Evolutionary conservation across 192 early-diverging fungal species (phyloP).

Genomic region (Backusella australiensis): DNA sequence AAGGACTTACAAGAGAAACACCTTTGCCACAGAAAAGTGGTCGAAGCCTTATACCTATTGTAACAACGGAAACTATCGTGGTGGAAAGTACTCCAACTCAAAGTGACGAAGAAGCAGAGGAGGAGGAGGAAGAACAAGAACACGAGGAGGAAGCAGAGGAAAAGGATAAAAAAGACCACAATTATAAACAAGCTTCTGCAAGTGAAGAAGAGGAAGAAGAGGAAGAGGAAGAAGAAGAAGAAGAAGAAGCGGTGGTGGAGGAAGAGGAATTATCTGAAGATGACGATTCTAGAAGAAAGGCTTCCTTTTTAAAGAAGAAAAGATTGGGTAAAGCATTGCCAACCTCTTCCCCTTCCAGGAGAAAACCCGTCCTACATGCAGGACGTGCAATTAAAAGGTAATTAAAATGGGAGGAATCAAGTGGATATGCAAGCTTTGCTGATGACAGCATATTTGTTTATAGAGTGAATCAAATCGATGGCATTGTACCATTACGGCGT

Average conservation of each 20-base stretch:
- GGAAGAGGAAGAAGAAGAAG: background rate
- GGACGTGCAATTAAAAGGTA: background rate
- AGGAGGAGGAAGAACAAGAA: too few relatives aligned
- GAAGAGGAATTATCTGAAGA: background rate
- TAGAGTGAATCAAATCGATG: constrained; percentile 8
- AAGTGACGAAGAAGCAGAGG: background rate
- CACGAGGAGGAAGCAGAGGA: background rate
- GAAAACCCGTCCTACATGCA: background rate
- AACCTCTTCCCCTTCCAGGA: background rate
- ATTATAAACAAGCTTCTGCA: background rate
- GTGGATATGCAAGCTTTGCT: background rate
- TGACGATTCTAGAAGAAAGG: background rate
- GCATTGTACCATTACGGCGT: background rate
- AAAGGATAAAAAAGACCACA: background rate
- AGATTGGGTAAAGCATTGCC: background rate
- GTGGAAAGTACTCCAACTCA: background rate
- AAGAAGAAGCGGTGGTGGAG: background rate
- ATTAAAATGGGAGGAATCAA: background rate
- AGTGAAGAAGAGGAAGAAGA: background rate
- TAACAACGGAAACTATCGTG: background rate
- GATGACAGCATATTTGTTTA: background rate
- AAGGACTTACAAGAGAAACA: background rate
- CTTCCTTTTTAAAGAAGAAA: background rate
- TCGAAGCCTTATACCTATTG: background rate
- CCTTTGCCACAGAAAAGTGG: background rate